These are phyloP conservation scores for Rhizoclosmatium sp. DNA, from an alignment of 192 early-diverging fungal species.

Conservation along the genomic window DNA sequence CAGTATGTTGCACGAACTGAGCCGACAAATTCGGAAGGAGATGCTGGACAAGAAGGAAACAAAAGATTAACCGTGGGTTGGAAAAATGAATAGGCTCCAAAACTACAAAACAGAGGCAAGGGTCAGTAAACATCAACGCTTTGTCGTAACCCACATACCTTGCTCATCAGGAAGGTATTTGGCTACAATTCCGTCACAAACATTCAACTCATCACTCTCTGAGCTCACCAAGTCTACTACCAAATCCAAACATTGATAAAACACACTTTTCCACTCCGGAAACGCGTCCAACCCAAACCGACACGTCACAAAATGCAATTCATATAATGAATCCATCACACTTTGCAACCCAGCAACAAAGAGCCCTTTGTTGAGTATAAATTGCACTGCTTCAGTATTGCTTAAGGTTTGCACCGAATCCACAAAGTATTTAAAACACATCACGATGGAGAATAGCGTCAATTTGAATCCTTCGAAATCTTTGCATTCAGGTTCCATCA, in stretches of 20 bases:
- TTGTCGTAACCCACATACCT: too few relatives aligned
- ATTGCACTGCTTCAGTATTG: neutral
- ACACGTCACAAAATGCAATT: constrained; percentile 37
- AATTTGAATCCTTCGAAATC: neutral
- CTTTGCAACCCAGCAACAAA: too few relatives aligned
- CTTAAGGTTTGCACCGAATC: neutral
- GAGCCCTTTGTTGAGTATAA: neutral
- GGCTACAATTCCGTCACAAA: neutral
- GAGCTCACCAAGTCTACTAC: neutral
- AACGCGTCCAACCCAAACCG: constrained; percentile 30
- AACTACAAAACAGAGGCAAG: neutral
- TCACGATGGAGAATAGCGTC: constrained; percentile 7
- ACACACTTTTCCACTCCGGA: constrained; percentile 14
- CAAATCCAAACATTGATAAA: constrained; percentile 14
- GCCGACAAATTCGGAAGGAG: neutral
- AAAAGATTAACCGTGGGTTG: constrained; percentile 18
- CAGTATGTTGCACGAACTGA: neutral
- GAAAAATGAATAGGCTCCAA: neutral
- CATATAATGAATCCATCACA: neutral
- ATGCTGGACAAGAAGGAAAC: constrained; percentile 25
- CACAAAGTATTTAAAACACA: neutral
- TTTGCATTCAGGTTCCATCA: neutral
- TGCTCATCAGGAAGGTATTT: too few relatives aligned
- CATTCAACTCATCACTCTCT: neutral
- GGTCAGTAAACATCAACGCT: too few relatives aligned